A percentile compares a stretch with the other conserved stretches of the same genome.
Conservation (phyloP, 495 filamentous ascomycete genomes). For the Chaetomium cochliodes region DNA sequence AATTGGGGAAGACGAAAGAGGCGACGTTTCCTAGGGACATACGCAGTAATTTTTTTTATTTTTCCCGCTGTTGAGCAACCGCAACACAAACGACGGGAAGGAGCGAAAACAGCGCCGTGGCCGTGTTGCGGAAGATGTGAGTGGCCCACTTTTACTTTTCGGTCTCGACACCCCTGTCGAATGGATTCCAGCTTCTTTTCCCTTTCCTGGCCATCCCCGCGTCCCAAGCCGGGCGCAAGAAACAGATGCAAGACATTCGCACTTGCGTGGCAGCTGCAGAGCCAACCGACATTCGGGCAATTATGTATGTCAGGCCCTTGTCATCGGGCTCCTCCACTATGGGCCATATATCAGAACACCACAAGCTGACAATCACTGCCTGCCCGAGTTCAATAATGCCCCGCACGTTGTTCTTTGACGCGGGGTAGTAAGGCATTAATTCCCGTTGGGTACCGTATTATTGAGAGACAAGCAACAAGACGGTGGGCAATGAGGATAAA, state of each 20-base stretch:
- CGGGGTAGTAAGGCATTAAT: too few species aligned
- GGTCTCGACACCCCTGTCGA: conserved; percentile 14
- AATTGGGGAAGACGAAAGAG: not conserved
- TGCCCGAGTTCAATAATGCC: not conserved
- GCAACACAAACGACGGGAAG: conserved; percentile 13
- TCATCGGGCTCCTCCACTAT: not conserved
- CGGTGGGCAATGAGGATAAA: not conserved
- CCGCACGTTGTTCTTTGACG: too few species aligned
- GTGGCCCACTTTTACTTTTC: conserved; percentile 16
- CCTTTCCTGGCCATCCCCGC: conserved; percentile 15
- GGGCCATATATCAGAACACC: conserved; percentile 6
- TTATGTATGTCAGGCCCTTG: not conserved
- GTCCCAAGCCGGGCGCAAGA: not conserved
- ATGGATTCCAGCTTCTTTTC: conserved; percentile 3
- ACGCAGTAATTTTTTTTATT: not conserved
- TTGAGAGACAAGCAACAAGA: too few species aligned
- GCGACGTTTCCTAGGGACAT: not conserved
- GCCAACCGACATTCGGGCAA: conserved; percentile 19
- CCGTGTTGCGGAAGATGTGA: not conserved
- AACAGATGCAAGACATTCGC: conserved; percentile 22
- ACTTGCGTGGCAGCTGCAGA: conserved; percentile 28
- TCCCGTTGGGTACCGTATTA: too few species aligned
- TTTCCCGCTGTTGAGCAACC: conserved; percentile 18
- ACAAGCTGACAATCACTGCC: not conserved
- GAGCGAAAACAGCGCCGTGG: not conserved